phyloP scores from a whole-genome alignment of 805 yeast genomes.

The Nakazawaea wickerhamii region DNA sequence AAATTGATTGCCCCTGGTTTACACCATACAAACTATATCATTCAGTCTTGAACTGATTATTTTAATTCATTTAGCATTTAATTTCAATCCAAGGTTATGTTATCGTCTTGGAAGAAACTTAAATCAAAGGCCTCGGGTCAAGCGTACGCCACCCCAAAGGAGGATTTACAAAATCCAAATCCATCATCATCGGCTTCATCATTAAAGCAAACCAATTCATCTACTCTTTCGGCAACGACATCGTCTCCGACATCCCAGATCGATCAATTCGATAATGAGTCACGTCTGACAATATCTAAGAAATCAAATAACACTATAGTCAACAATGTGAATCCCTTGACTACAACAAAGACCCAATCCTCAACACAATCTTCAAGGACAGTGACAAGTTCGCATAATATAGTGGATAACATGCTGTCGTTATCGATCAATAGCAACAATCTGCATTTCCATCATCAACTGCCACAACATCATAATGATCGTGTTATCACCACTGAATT shows the following conservation, averaged over 20 bases:
- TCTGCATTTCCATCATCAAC: not conserved
- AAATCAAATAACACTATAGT: conserved; percentile 6
- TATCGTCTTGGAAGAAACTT: conserved; percentile 13
- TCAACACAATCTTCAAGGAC: conserved; percentile 13
- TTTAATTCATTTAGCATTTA: too few relatives aligned
- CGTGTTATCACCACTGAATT: conserved; percentile 11
- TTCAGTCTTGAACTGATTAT: too few relatives aligned
- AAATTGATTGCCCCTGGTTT: too few relatives aligned
- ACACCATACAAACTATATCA: too few relatives aligned
- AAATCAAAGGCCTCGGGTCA: conserved; percentile 13
- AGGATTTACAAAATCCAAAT: not conserved
- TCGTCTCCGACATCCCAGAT: not conserved
- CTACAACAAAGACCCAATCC: conserved; percentile 5
- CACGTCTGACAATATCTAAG: conserved; percentile 7
- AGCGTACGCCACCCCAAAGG: not conserved
- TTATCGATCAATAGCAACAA: conserved; percentile 4
- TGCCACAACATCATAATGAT: not conserved
- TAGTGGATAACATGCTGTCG: conserved; percentile 3
- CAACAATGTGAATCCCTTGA: conserved; percentile 1
- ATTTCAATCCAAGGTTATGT: too few relatives aligned
- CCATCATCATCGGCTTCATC: conserved; percentile 8
- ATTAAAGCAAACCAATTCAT: not conserved
- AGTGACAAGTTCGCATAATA: conserved; percentile 4
- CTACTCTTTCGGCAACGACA: not conserved
- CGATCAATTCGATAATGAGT: conserved; percentile 6